These are phyloP conservation scores for Cutaneotrichosporon dermatis DNA, from an alignment of 1,284 basidiomycete species.

Conservation along the genomic window DNA sequence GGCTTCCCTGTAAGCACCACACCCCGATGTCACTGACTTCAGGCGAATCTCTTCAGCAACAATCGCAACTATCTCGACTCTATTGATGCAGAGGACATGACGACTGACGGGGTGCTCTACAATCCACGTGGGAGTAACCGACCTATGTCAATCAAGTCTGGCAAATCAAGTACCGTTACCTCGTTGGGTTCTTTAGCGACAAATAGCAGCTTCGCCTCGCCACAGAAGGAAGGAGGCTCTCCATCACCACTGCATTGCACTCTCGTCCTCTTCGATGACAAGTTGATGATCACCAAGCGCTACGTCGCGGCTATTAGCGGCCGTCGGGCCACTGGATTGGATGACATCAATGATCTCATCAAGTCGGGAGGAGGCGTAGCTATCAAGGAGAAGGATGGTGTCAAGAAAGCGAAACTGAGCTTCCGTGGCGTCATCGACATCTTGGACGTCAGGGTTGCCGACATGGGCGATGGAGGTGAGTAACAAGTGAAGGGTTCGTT, in stretches of 20 bases:
- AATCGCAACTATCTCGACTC: constrained; percentile 85
- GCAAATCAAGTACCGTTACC: constrained; percentile 47
- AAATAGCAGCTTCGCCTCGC: constrained; percentile 38
- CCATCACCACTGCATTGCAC: constrained; percentile 67
- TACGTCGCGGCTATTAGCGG: constrained; percentile 70
- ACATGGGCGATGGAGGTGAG: constrained; percentile 75
- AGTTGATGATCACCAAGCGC: constrained; percentile 85
- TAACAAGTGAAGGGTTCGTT: constrained; percentile 5
- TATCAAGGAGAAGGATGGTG: constrained; percentile 38
- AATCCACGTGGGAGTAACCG: constrained; percentile 10
- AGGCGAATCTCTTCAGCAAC: constrained; percentile 74
- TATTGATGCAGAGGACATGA: constrained; percentile 85
- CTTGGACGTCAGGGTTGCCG: constrained; percentile 74
- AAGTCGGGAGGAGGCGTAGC: constrained; percentile 52
- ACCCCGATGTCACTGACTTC: neutral
- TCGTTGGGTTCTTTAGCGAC: constrained; percentile 54
- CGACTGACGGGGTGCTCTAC: constrained; percentile 51
- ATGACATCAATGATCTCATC: constrained; percentile 73
- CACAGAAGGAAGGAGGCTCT: constrained; percentile 4
- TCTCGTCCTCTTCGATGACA: constrained; percentile 92
- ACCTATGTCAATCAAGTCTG: constrained; percentile 24
- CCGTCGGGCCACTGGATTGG: constrained; percentile 70
- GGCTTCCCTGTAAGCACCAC: constrained; percentile 66
- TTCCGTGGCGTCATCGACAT: constrained; percentile 84
- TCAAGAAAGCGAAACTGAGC: constrained; percentile 71